phyloP scores from a whole-genome alignment of 805 yeast genomes.

The Starmera pachycereana region DNA sequence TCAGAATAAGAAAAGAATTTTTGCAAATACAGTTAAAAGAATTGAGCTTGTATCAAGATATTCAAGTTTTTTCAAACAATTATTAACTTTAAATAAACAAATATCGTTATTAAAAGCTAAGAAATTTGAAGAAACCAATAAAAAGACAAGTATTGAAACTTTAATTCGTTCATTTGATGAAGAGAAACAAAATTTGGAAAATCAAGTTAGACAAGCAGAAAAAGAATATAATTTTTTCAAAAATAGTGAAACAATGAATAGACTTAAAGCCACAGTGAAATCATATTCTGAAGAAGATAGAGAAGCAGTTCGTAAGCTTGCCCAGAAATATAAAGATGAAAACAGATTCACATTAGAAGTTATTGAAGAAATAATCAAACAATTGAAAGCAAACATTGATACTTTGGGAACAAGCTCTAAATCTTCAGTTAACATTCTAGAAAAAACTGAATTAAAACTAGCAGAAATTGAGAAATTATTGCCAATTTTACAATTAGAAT shows the following conservation, averaged over 20 bases:
- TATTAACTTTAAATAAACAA: conserved; percentile 18
- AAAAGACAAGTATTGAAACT: conserved; percentile 20
- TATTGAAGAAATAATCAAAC: conserved; percentile 30
- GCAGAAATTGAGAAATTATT: conserved; percentile 11
- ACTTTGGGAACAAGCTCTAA: conserved; percentile 26
- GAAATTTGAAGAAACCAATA: conserved; percentile 30
- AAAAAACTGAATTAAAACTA: conserved; percentile 17
- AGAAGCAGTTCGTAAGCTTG: conserved; percentile 28
- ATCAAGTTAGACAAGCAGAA: conserved; percentile 20
- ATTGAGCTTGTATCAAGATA: conserved; percentile 14
- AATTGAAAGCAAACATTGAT: conserved; percentile 35
- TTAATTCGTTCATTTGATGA: conserved; percentile 21
- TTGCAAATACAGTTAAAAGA: conserved; percentile 12
- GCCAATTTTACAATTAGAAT: conserved; percentile 12
- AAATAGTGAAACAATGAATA: conserved; percentile 15
- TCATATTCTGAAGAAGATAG: conserved; percentile 30
- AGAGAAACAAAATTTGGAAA: conserved; percentile 18
- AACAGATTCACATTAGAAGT: conserved; percentile 27
- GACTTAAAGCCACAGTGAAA: conserved; percentile 20
- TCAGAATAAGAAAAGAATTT: conserved; percentile 21
- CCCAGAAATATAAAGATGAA: conserved; percentile 25
- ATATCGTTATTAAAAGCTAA: conserved; percentile 18
- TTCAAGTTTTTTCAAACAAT: conserved; percentile 11
- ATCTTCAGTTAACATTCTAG: conserved; percentile 26
- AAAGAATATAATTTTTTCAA: conserved; percentile 15